Evolutionary conservation across 1,139 yeast species (phyloP), one percentile per base, ranked within the genome.

Genomic region (Sugiyamaella pinicola): DNA sequence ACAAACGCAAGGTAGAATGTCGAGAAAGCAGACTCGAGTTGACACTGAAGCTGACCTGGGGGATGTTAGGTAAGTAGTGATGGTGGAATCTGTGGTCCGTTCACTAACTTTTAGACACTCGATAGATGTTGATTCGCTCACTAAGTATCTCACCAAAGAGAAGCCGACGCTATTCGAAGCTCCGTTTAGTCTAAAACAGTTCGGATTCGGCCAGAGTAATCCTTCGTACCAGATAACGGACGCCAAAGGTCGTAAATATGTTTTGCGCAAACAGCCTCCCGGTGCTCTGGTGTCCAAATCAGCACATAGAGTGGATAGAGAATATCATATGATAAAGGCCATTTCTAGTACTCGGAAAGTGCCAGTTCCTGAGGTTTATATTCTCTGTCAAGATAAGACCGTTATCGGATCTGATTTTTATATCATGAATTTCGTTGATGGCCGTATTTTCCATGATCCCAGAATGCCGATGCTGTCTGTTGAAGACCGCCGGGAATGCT

Each of bases 361-460:
- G 0, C 84, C 85, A 15, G 82, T 85, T 42, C 85, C 87, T 0
- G 75, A 74, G 73, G 83, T 88, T 2, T 73, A 86, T 49, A 91
- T 87, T 2, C 68, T 88, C 28, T 83, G 85, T 54, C 76, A 76
- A 52, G 76, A 77, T 46, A 88, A 87, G 2, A 68, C 70, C 15
- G 81, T 88, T 35, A 83, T 84, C 3, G 96, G 90, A 64, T 85
- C 87, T 40, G 95, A 79, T 1, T 83, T 83, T 60, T 82, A 83
- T 63, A 60, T 69, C 48, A 83, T 83, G 87, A 81, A 82, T 61
- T 83, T 78, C 60, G 74, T 83, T 15, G 72, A 78, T 31, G 88
- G 87, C 2, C 72, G 80, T 22, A 81, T 79, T 56, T 80, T 84
- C 64, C 83, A 80, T 56, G 77, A 76, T 55, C 85, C 87, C 0